These are phyloP conservation scores for Prototheca cutis DNA, from an alignment of 163 green algal species.

Conservation along the genomic window DNA sequence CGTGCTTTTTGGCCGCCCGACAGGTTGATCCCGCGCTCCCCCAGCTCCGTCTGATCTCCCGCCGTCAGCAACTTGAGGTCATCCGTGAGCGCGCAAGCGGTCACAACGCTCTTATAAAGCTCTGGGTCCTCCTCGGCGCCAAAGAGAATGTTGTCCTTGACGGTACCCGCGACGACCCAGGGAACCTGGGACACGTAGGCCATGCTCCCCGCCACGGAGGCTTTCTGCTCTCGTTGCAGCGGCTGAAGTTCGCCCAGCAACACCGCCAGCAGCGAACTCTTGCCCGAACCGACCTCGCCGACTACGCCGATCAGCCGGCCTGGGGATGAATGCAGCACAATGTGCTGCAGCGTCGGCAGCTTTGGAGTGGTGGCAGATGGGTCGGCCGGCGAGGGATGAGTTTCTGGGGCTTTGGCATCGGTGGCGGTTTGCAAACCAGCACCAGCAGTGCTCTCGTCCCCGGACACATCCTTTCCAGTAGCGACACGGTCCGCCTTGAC, in stretches of 20 bases:
- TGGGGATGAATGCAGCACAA: slow-evolving; percentile 34
- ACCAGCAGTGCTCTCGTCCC: too few relatives aligned
- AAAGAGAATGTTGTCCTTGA: slow-evolving; percentile 33
- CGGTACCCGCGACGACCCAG: slow-evolving; percentile 57
- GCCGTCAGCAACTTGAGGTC: slow-evolving; percentile 46
- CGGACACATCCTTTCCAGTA: too few relatives aligned
- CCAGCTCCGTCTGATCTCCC: slow-evolving; percentile 42
- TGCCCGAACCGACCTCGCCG: slow-evolving; percentile 60
- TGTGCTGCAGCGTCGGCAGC: slow-evolving; percentile 23
- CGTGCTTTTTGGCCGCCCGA: slow-evolving; percentile 57
- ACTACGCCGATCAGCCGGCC: slow-evolving; percentile 52
- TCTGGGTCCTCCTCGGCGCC: slow-evolving; percentile 12
- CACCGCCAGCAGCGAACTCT: slow-evolving; percentile 56
- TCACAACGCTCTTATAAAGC: slow-evolving; percentile 11
- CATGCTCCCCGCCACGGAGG: slow-evolving; percentile 22
- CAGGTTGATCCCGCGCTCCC: slow-evolving; percentile 42
- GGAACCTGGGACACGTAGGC: slow-evolving; percentile 51
- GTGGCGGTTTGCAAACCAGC: too few relatives aligned
- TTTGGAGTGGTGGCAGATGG: too few relatives aligned
- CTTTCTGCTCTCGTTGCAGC: too few relatives aligned
- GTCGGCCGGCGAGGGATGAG: too few relatives aligned
- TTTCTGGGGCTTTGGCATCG: too few relatives aligned
- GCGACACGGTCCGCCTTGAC: too few relatives aligned
- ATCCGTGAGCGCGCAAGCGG: slow-evolving; percentile 19
- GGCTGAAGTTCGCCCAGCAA: slow-evolving; percentile 59